phyloP scores from a whole-genome alignment of 495 filamentous ascomycete species.

The Podospora sp. region DNA sequence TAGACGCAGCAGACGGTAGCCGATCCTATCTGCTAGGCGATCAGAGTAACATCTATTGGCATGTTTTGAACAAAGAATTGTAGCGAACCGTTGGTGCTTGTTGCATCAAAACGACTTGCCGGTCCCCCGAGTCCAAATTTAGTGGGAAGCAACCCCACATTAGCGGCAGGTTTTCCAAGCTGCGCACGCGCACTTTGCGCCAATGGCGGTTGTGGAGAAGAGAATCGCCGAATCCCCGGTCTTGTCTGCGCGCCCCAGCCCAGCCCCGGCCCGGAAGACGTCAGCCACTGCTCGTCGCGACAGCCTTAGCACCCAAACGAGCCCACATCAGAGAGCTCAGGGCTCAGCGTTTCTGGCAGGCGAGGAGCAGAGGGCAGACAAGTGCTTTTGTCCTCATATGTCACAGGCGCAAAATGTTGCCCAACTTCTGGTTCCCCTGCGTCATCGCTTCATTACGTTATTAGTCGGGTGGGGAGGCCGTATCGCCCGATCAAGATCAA shows the following conservation, averaged over 20 bases:
- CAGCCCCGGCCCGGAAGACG: too few species aligned
- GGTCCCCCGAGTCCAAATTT: not conserved
- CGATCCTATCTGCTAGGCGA: slow-evolving; percentile 4
- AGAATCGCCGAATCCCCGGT: not conserved
- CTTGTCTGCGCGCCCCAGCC: not conserved
- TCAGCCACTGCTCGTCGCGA: too few species aligned
- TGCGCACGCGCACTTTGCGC: not conserved
- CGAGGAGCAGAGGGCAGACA: too few species aligned
- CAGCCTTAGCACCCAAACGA: too few species aligned
- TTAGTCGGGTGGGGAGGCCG: not conserved
- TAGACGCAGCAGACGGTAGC: not conserved
- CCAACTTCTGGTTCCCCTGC: slow-evolving; percentile 10
- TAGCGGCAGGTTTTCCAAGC: not conserved
- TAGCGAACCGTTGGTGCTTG: not conserved
- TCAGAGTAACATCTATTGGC: not conserved
- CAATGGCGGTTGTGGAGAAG: slow-evolving; percentile 18
- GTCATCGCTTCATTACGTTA: slow-evolving; percentile 20
- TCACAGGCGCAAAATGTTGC: not conserved
- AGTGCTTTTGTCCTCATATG: too few species aligned
- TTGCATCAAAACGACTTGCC: not conserved
- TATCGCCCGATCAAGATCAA: slow-evolving; percentile 2
- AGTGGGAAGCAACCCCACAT: not conserved
- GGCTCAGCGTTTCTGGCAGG: too few species aligned
- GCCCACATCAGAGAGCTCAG: too few species aligned
- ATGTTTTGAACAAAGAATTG: not conserved